A percentile compares a stretch with the other conserved stretches of the same genome.
Conservation (phyloP, 2,329 filamentous ascomycete genomes). For the Botryotinia narcissicola region DNA sequence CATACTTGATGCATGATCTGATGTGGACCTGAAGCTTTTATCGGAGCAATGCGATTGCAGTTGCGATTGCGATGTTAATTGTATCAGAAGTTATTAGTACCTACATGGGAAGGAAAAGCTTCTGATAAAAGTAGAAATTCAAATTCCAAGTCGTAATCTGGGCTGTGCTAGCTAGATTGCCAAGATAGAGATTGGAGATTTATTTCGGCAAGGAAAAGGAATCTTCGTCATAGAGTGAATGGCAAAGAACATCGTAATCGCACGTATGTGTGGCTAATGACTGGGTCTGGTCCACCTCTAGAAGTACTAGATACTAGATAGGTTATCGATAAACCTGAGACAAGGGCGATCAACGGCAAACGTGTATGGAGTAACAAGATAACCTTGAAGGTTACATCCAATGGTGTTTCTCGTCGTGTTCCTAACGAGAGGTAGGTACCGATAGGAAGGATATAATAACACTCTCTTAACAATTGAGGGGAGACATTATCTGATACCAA, state of each 20-base stretch:
- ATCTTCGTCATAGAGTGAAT: constrained; percentile 7
- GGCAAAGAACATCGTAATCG: neutral
- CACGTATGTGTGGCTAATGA: neutral
- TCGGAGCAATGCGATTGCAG: neutral
- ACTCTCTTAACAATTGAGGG: neutral
- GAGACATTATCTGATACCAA: neutral
- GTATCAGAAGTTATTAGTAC: neutral
- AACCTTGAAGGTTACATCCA: neutral
- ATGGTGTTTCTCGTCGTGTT: neutral
- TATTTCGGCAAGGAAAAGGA: neutral
- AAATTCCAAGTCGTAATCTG: neutral
- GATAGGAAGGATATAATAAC: neutral
- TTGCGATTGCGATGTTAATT: neutral
- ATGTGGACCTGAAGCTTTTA: neutral
- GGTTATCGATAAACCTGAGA: constrained; percentile 1
- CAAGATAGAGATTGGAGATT: neutral
- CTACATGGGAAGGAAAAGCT: neutral
- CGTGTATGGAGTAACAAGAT: neutral
- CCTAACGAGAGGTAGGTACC: neutral
- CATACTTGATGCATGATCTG: constrained; percentile 34
- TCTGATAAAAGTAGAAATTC: neutral
- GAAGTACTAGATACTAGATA: neutral
- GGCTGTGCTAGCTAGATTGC: neutral
- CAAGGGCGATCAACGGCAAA: constrained; percentile 1
- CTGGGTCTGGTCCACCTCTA: neutral